phyloP scores from a whole-genome alignment of 179 eudicot genomes.

The Sideroxylon spinosum region DNA sequence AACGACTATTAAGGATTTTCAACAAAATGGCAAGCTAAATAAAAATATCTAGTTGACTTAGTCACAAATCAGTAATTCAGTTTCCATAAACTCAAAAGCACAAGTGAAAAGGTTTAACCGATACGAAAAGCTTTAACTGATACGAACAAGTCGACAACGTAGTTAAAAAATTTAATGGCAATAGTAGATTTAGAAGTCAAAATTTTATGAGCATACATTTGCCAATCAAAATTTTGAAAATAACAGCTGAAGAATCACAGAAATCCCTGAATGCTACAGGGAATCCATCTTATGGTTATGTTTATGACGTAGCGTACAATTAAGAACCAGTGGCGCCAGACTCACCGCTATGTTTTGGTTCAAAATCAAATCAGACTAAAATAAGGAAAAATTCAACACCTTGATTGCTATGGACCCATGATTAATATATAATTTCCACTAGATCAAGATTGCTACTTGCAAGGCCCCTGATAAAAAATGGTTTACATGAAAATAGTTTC shows the following conservation, averaged over 20 bases:
- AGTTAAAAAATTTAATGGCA: no score
- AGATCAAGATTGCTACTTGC: not conserved
- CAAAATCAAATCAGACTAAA: conserved; percentile 5
- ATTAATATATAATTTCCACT: not conserved
- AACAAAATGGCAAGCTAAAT: not conserved
- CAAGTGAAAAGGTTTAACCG: not conserved
- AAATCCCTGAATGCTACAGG: not conserved
- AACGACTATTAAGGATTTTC: not conserved
- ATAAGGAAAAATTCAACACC: not conserved
- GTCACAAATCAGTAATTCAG: not conserved
- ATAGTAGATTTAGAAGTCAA: no score
- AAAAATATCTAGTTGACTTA: not conserved
- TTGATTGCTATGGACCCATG: not conserved
- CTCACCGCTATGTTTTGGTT: not conserved
- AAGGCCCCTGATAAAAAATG: no score
- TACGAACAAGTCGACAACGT: not conserved
- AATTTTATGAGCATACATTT: not conserved
- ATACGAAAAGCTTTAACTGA: not conserved
- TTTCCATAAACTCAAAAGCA: not conserved
- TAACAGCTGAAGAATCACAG: not conserved
- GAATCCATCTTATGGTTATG: not conserved
- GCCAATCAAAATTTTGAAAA: not conserved
- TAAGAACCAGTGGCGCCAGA: not conserved
- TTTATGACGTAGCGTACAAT: not conserved
- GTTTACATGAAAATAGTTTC: not conserved